Percentiles rank a stretch among this genome's conserved stretches.
phyloP scores from a whole-genome alignment of 192 early-diverging fungal species.

The Dissophora ornata region DNA sequence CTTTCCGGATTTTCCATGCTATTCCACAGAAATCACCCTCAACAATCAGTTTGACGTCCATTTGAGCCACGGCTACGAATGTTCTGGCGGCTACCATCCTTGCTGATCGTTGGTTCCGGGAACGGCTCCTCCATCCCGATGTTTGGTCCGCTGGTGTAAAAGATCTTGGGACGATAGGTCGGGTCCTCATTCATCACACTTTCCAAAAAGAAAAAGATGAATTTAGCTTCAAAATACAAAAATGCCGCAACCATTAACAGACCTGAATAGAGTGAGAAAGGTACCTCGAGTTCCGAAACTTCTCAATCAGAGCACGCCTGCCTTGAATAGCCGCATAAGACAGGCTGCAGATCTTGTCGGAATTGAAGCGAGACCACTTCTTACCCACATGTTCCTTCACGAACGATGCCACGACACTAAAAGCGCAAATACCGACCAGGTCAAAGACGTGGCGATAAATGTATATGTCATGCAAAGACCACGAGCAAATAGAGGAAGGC shows the following conservation, averaged over 20 bases:
- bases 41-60: not conserved
- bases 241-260: too few species aligned
- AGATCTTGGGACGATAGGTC: slow-evolving; percentile 81
- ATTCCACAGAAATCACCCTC: not conserved
- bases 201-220: not conserved
- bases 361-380: slow-evolving; percentile 84
- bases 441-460: too few species aligned
- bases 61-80: not conserved
- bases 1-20: too few species aligned
- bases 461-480: not conserved
- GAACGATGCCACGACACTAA: slow-evolving; percentile 73
- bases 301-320: slow-evolving; percentile 74
- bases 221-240: not conserved
- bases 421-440: not conserved
- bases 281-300: slow-evolving; percentile 83
- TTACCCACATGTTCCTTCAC: slow-evolving; percentile 75
- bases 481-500: not conserved
- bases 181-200: slow-evolving; percentile 85
- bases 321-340: slow-evolving; percentile 89
- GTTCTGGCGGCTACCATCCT: not conserved
- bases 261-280: too few species aligned
- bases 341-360: slow-evolving; percentile 78
- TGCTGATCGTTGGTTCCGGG: slow-evolving; percentile 60
- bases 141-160: slow-evolving; percentile 68
- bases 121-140: slow-evolving; percentile 73